phyloP scores from a whole-genome alignment of 2,329 filamentous ascomycete genomes.

The Ramichloridium luteum region DNA sequence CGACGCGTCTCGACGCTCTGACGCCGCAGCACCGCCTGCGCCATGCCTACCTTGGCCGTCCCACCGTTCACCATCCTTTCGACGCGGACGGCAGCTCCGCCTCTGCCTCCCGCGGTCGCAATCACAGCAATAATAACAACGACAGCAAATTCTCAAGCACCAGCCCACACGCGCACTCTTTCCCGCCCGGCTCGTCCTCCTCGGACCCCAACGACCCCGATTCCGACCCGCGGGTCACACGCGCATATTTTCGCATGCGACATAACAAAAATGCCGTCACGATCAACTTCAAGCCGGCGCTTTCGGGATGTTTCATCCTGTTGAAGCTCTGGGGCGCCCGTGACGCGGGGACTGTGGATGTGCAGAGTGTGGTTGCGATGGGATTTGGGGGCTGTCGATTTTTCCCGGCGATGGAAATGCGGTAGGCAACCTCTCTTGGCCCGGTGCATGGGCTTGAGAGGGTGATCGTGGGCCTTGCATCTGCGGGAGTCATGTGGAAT shows the following conservation, averaged over 20 bases:
- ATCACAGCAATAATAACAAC: too few relatives aligned
- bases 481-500: too few relatives aligned
- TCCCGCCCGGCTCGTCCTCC: background rate
- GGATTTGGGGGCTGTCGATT: constrained; percentile 79
- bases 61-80: constrained; percentile 1
- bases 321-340: constrained; percentile 63
- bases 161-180: too few relatives aligned
- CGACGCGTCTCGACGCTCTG: constrained; percentile 1
- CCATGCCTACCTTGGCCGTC: background rate
- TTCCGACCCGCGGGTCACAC: constrained; percentile 25
- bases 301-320: constrained; percentile 60
- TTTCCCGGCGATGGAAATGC: constrained; percentile 36
- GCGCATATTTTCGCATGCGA: constrained; percentile 74
- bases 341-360: constrained; percentile 62
- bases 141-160: too few relatives aligned
- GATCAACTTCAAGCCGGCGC: constrained; percentile 70
- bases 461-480: too few relatives aligned
- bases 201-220: background rate
- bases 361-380: constrained; percentile 71
- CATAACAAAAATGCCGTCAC: constrained; percentile 73
- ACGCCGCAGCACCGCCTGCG: background rate
- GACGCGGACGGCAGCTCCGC: background rate
- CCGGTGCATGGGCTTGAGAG: too few relatives aligned
- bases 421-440: too few relatives aligned
- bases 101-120: background rate